Percentiles rank a stretch among this genome's conserved stretches.
These are phyloP conservation scores for Yamadazyma phyllophila DNA, from an alignment of 805 yeast species.

Conservation along the genomic window DNA sequence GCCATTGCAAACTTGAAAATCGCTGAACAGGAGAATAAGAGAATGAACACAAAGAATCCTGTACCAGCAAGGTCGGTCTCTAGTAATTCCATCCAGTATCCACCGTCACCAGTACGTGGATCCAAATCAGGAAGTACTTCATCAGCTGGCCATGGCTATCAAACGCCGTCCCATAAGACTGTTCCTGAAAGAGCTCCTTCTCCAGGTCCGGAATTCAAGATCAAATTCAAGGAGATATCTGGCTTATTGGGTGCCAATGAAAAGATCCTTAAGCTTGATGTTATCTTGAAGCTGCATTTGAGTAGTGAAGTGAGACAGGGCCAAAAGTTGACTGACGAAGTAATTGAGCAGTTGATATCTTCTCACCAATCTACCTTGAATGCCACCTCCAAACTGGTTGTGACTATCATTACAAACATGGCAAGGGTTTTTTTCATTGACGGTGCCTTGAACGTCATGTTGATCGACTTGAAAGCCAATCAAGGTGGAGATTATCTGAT, in stretches of 20 bases:
- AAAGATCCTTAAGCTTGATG: slow-evolving; percentile 41
- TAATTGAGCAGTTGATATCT: slow-evolving; percentile 32
- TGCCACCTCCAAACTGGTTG: slow-evolving; percentile 26
- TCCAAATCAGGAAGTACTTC: too few relatives aligned
- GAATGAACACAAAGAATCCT: too few relatives aligned
- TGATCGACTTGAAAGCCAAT: slow-evolving; percentile 42
- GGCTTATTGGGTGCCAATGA: slow-evolving; percentile 30
- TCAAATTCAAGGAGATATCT: slow-evolving; percentile 35
- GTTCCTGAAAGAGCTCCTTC: not conserved
- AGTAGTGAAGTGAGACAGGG: slow-evolving; percentile 21
- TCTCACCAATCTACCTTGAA: slow-evolving; percentile 17
- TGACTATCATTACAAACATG: slow-evolving; percentile 37
- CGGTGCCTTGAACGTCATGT: slow-evolving; percentile 28
- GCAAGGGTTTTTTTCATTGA: slow-evolving; percentile 44
- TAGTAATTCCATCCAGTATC: too few relatives aligned
- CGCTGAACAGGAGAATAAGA: not conserved
- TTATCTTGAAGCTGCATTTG: slow-evolving; percentile 35
- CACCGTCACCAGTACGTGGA: too few relatives aligned
- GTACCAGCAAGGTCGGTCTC: too few relatives aligned
- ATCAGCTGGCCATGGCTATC: too few relatives aligned
- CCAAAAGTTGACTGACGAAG: slow-evolving; percentile 26
- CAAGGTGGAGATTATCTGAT: slow-evolving; percentile 57
- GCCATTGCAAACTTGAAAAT: slow-evolving; percentile 4
- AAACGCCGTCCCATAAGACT: not conserved
- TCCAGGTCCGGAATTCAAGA: slow-evolving; percentile 9